Evolutionary conservation across 2,329 filamentous ascomycete genomes (phyloP), one percentile per base, ranked within the genome.

Genomic region (Chaetoscypha palmicola): DNA sequence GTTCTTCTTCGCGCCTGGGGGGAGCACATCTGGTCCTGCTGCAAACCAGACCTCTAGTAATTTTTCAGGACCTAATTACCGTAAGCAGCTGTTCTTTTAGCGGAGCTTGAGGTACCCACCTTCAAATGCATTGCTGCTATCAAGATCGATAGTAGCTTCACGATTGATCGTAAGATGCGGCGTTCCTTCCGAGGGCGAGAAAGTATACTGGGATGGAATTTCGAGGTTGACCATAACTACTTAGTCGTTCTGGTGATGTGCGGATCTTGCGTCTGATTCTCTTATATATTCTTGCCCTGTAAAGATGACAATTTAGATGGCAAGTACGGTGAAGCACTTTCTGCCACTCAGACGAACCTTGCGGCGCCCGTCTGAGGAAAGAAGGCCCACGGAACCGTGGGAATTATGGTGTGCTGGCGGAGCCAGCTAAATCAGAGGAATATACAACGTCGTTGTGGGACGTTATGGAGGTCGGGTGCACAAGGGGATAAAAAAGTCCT

Each of bases 21-120:
- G 84, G 30, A 94, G 74, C 48, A 81, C 73, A 53, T 78, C 72
- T 39, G 89, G 76, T 58, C 85, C 86, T 19, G 90, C 81, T 46
- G 86, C 84, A 65, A 98, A 97, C 92, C 92, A 98, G 62, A 98
- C 91, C 72, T 98, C 92, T 59, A 98, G 77, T 43, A 98, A 77
- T 73, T 98, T 98, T 72, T 98, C 92, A 34, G 92, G 92, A 47
- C 91, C 84, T 85, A 48, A 23, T 40, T 3, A n/a, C 38, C 37
- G 54, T 55, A 44, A 62, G 66, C 37, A 61, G 51, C n/a, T 20
- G 38, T 32, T 43, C 11, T 17, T 19, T 16, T 22, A n/a, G 40
- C n/a, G 43, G 16, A 16, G 14, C 11, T 26, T n/a, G 30, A 19
- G n/a, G 12, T 10, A 19, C 68, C 48, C 62, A 85, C 84, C 91